These are phyloP conservation scores for Saturnispora serradocipensis DNA, from an alignment of 805 yeast genomes.

Conservation along the genomic window DNA sequence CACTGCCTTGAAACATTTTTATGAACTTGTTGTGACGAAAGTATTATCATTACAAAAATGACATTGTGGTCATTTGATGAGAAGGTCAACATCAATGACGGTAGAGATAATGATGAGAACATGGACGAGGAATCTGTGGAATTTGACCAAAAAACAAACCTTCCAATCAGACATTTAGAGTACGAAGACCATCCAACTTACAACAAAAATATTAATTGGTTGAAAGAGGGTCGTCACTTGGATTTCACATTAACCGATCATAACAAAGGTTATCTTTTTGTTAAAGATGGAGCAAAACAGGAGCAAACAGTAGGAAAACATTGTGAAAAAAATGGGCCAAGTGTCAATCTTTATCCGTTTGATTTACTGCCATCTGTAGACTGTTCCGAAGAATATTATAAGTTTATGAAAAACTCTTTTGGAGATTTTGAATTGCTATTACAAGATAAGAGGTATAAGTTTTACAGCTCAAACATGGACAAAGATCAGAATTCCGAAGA, in stretches of 20 bases:
- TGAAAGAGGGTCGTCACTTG: constrained; percentile 27
- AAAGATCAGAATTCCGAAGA: constrained; percentile 16
- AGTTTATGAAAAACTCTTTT: constrained; percentile 43
- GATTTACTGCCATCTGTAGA: constrained; percentile 29
- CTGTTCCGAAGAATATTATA: constrained; percentile 32
- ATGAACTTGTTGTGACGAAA: neutral
- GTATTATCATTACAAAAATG: neutral
- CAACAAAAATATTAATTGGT: constrained; percentile 26
- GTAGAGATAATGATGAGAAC: neutral
- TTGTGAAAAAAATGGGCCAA: constrained; percentile 20
- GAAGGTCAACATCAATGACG: neutral
- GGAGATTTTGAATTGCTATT: constrained; percentile 44
- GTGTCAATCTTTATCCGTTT: constrained; percentile 36
- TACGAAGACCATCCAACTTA: constrained; percentile 27
- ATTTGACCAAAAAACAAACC: constrained; percentile 18
- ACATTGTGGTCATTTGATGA: constrained; percentile 1
- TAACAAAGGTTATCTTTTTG: neutral
- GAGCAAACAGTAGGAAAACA: neutral
- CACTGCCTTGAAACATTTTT: neutral
- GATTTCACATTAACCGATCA: constrained; percentile 27
- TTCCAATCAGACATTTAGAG: constrained; percentile 26
- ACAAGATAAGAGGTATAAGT: constrained; percentile 32
- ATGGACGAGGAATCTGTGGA: constrained; percentile 11
- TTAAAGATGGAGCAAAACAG: neutral
- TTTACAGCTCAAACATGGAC: constrained; percentile 15